A percentile compares a stretch with the other conserved stretches of the same genome.
phyloP scores from a whole-genome alignment of 2,329 filamentous ascomycete genomes.

The Verruconis gallopava region DNA sequence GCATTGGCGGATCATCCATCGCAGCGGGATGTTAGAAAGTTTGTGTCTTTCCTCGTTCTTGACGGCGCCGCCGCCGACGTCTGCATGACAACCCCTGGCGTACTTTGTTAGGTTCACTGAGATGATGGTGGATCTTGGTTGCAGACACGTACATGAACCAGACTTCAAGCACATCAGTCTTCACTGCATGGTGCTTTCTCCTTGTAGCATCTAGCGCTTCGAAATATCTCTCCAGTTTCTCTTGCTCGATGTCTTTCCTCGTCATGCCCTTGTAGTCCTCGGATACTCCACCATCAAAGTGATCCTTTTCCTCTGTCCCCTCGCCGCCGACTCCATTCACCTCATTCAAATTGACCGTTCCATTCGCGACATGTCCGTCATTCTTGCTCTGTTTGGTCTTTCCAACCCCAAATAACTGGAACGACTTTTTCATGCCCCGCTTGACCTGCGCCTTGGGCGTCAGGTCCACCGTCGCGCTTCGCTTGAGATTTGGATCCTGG shows the following conservation, averaged over 20 bases:
- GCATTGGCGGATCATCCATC: slow-evolving; percentile 36
- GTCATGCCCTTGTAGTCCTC: slow-evolving; percentile 1
- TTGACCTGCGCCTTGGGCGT: slow-evolving; percentile 10
- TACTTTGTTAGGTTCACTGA: no score
- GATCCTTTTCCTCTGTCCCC: not conserved
- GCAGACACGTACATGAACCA: slow-evolving; percentile 26
- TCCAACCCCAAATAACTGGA: not conserved
- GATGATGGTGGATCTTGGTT: no score
- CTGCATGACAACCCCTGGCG: slow-evolving; percentile 28
- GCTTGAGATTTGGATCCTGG: slow-evolving; percentile 15
- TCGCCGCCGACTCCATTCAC: not conserved
- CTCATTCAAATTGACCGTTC: slow-evolving; percentile 1
- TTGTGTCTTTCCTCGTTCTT: slow-evolving; percentile 29
- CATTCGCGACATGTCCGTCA: slow-evolving; percentile 3
- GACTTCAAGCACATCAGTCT: slow-evolving; percentile 25
- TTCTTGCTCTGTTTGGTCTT: not conserved
- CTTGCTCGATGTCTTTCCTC: slow-evolving; percentile 9
- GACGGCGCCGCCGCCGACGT: slow-evolving; percentile 34
- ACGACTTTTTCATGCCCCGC: not conserved
- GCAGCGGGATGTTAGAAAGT: slow-evolving; percentile 31
- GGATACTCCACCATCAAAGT: not conserved
- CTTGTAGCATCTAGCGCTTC: slow-evolving; percentile 14
- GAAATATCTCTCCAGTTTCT: slow-evolving; percentile 13
- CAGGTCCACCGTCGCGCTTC: slow-evolving; percentile 10
- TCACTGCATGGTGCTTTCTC: slow-evolving; percentile 11